A percentile compares a stretch with the other conserved stretches of the same genome.
Evolutionary conservation across 345 rosid species (phyloP).

Genomic region (Triadica sebifera): DNA sequence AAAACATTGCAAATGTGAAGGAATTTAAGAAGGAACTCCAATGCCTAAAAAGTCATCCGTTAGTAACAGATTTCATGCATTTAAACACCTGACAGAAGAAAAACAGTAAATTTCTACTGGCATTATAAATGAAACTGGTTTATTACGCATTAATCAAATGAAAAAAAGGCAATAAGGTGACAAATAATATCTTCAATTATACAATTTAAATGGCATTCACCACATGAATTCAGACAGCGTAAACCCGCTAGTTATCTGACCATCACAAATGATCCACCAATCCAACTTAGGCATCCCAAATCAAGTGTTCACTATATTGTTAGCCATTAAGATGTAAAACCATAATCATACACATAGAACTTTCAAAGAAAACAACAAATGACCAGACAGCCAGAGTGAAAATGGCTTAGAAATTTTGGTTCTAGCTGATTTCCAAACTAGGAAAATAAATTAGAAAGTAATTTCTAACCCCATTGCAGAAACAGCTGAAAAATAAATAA

Average conservation of each 20-base stretch:
- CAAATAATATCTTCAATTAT: not conserved
- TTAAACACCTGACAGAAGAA: not conserved
- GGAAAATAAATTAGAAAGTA: not conserved
- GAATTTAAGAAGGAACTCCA: not conserved
- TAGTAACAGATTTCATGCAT: not conserved
- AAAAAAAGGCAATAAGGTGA: not conserved
- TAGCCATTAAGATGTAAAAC: not conserved
- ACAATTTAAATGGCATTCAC: not conserved
- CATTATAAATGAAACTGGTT: not conserved
- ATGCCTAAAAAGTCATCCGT: not conserved
- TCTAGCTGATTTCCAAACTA: not conserved
- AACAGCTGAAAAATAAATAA: not conserved
- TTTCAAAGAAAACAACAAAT: not conserved
- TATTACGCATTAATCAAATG: not conserved
- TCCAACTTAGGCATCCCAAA: not conserved
- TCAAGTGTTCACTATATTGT: not conserved
- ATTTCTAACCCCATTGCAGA: not conserved
- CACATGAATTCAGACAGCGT: not conserved
- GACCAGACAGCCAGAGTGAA: not conserved
- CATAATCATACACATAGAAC: too few species aligned
- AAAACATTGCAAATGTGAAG: not conserved
- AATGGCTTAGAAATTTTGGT: not conserved
- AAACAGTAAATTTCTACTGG: not conserved
- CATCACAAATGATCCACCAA: not conserved
- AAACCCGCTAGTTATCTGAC: not conserved